Percentiles rank a stretch among this genome's conserved stretches.
These are phyloP conservation scores for Tuber calosporum DNA, from an alignment of 495 filamentous ascomycete species.

Conservation along the genomic window DNA sequence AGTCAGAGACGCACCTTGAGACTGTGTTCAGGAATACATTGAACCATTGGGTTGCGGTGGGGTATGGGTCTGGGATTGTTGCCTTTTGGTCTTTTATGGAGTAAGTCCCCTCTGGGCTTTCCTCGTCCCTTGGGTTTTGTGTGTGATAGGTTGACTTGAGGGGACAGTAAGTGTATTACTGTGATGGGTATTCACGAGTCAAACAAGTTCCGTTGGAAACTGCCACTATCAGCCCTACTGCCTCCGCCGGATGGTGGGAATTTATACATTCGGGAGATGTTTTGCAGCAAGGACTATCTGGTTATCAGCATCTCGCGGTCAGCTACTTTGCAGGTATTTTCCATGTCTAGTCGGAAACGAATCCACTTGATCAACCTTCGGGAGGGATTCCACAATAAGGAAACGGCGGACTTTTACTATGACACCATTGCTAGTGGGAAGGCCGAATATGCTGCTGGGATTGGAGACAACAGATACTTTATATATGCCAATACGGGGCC, in stretches of 20 bases:
- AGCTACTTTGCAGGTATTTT: conserved; percentile 23
- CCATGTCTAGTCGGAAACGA: conserved; percentile 8
- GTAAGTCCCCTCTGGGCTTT: conserved; percentile 6
- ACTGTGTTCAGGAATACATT: conserved; percentile 16
- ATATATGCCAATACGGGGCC: conserved; percentile 2
- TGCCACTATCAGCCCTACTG: conserved; percentile 12
- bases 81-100: conserved; percentile 24
- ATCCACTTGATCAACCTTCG: conserved; percentile 21
- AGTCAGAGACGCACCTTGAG: conserved; percentile 18
- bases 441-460: conserved; percentile 1
- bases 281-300: conserved; percentile 29
- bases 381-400: neutral
- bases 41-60: conserved; percentile 22
- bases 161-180: conserved; percentile 14
- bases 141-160: conserved; percentile 2
- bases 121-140: neutral
- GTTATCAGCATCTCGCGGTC: conserved; percentile 24
- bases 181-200: conserved; percentile 16
- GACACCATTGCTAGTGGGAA: neutral
- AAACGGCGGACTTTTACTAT: conserved; percentile 1
- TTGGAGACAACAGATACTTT: neutral
- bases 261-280: conserved; percentile 18
- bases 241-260: conserved; percentile 6
- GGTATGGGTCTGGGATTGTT: conserved; percentile 21
- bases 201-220: neutral